Evolutionary conservation across 257 asterid genomes (phyloP).

Genomic region (Petrea volubilis): DNA sequence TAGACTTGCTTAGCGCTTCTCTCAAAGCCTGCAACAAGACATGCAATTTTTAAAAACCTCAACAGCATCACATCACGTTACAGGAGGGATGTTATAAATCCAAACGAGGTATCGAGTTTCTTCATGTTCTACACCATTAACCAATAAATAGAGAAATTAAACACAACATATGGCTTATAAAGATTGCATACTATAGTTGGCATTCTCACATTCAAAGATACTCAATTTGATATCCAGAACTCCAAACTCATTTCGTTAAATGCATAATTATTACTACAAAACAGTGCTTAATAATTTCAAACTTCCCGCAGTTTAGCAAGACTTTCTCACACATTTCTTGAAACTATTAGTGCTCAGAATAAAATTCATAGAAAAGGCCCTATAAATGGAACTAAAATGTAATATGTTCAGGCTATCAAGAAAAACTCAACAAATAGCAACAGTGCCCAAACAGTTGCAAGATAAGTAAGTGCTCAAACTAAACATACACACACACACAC

Average conservation of each 20-base stretch:
- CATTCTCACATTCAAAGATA: background rate
- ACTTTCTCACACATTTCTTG: background rate
- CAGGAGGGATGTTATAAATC: background rate
- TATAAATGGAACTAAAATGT: background rate
- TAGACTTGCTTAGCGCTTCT: slow-evolving; percentile 53
- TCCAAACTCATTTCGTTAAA: background rate
- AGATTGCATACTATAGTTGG: background rate
- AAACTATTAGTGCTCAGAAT: background rate
- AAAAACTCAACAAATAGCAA: background rate
- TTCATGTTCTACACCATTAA: background rate
- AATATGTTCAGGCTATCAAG: background rate
- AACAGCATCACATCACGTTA: background rate
- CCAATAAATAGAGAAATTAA: slow-evolving; percentile 5
- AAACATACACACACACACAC: background rate
- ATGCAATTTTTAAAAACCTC: background rate
- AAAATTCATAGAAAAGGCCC: background rate
- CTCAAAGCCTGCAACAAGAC: slow-evolving; percentile 59
- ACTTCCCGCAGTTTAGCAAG: background rate
- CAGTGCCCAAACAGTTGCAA: background rate
- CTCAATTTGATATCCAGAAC: background rate
- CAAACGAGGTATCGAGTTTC: background rate
- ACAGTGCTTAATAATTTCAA: background rate
- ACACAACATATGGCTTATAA: background rate
- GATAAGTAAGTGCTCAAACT: background rate
- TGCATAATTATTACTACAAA: background rate